A percentile compares a stretch with the other conserved stretches of the same genome.
Conservation (phyloP, 75 land plant genomes). For the Ceratopteris richardii region DNA sequence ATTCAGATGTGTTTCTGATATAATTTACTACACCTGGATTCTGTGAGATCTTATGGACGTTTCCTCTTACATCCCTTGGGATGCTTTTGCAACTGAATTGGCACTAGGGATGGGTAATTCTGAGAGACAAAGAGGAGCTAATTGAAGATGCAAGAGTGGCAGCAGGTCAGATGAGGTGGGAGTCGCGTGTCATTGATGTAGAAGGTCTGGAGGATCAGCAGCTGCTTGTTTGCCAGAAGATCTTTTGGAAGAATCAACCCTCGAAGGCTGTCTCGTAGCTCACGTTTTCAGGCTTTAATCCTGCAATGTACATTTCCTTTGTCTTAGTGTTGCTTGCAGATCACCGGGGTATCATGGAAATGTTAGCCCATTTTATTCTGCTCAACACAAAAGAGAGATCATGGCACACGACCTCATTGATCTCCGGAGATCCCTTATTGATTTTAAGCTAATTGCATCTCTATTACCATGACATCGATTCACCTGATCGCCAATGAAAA, state of each 20-base stretch:
- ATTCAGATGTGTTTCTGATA: neutral
- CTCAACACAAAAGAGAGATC: too few relatives aligned
- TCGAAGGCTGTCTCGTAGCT: too few relatives aligned
- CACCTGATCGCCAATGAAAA: too few relatives aligned
- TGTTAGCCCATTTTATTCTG: too few relatives aligned
- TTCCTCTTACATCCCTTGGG: neutral
- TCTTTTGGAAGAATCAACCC: constrained; percentile 19
- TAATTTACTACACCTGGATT: neutral
- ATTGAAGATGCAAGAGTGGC: constrained; percentile 46
- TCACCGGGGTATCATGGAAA: too few relatives aligned
- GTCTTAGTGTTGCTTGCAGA: too few relatives aligned
- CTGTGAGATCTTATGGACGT: neutral
- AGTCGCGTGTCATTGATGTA: constrained; percentile 46
- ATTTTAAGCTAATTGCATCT: too few relatives aligned
- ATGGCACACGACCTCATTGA: too few relatives aligned
- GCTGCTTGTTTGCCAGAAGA: constrained; percentile 73
- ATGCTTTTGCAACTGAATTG: neutral
- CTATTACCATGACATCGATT: too few relatives aligned
- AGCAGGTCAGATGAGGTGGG: constrained; percentile 55
- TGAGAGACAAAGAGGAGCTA: constrained; percentile 33
- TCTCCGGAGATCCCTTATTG: too few relatives aligned
- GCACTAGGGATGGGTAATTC: constrained; percentile 67
- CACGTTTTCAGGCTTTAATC: too few relatives aligned
- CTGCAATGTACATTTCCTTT: too few relatives aligned
- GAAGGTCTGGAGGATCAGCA: constrained; percentile 39